A percentile compares a stretch with the other conserved stretches of the same genome.
Evolutionary conservation across 192 early-diverging fungal genomes (phyloP).

Genomic region (Kickxella alabastrina): DNA sequence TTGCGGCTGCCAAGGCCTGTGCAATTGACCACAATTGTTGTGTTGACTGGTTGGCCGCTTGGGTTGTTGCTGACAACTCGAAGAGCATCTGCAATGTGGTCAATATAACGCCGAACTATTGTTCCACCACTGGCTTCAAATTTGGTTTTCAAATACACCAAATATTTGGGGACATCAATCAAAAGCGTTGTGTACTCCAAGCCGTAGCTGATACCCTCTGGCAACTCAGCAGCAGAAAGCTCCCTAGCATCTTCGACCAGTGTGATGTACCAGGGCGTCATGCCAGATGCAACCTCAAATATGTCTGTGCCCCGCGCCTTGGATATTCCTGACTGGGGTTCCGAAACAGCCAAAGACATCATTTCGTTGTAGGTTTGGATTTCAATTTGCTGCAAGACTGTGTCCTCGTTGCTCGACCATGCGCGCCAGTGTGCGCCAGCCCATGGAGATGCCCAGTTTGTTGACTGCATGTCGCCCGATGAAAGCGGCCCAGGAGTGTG

Average conservation of each 20-base stretch:
- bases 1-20: constrained; percentile 65
- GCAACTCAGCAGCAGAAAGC: constrained; percentile 10
- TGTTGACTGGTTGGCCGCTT: too few relatives aligned
- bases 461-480: constrained; percentile 16
- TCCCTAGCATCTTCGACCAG: constrained; percentile 6
- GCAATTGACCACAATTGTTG: constrained; percentile 75
- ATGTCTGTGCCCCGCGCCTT: constrained; percentile 12
- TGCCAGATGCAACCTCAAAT: constrained; percentile 10
- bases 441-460: constrained; percentile 46
- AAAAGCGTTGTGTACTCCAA: constrained; percentile 29
- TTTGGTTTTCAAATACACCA: constrained; percentile 18
- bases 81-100: constrained; percentile 19
- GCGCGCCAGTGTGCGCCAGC: constrained; percentile 68
- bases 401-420: constrained; percentile 48
- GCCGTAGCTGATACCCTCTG: constrained; percentile 12
- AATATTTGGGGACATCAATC: constrained; percentile 38
- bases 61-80: neutral
- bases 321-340: constrained; percentile 21
- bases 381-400: constrained; percentile 36
- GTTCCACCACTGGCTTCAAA: constrained; percentile 14
- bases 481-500: constrained; percentile 11
- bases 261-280: constrained; percentile 8
- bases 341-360: constrained; percentile 12
- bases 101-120: constrained; percentile 5
- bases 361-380: constrained; percentile 19